Base-by-base conservation (phyloP, 352 stramenopile species). In the Pythium phragmitis region DNA sequence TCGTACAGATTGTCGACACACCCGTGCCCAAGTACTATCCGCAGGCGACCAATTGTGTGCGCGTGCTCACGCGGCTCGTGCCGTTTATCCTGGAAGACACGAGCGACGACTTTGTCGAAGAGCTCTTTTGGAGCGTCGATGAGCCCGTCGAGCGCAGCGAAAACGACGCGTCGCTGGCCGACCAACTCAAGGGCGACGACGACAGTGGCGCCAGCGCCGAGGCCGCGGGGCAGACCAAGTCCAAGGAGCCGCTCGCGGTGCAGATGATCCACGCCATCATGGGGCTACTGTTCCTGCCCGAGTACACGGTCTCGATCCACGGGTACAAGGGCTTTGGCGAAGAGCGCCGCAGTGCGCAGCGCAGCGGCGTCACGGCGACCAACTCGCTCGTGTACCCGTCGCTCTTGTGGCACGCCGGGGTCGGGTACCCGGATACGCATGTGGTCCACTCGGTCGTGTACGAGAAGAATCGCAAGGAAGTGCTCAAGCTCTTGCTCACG, bases 391-490 rank as follows among this genome's bases (percentile, higher is more conserved):
- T 93, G 16, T 96, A 87, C 65, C 85, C 85, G 12, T 88, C 82
- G 52, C 60, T 96, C 39, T 43, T 96, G 19, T 96, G 87, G 87
- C 84, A 91, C 49, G 72, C 84, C 0, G 87, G 87, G 2, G 87
- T 95, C 6, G 77, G 83, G 2, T 96, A 93, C 52, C 87, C 87
- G 2, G 87, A 96, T 56, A 82, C 83, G 0, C 89, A 80, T 46
- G 75, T 92, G 9, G 72, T 80, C 9, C 84, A 89, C 50, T 82
- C 87, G 50, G 76, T 74, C 17, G 75, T 70, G 33, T 94, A 90
- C 53, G 96, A 99, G 69, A 95, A 94, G 72, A 98, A 99, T 80
- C 89, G 97, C 45, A 91, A 96, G 64, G 97, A 99, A 80, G 91
- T 99, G 16, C 72, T 99, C 23, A 92, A 96, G 56, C 74, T 99